These are phyloP conservation scores for Talaromyces nanjingensis DNA, from an alignment of 495 filamentous ascomycete genomes.

Conservation along the genomic window DNA sequence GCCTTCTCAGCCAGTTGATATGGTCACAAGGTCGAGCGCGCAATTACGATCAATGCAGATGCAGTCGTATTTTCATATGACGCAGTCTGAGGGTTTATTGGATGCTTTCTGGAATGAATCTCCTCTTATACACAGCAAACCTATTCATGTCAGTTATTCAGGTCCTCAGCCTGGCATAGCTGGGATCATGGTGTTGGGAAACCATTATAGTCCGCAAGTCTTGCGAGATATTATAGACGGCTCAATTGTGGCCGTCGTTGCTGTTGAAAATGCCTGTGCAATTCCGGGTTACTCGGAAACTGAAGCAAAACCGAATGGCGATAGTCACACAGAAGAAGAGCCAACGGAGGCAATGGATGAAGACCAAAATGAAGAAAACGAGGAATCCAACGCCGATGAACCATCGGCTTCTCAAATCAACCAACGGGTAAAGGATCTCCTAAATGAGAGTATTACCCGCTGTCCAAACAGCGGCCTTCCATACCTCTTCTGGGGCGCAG, in stretches of 20 bases:
- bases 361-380: not conserved
- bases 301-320: not conserved
- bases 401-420: not conserved
- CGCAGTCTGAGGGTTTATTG: constrained; percentile 23
- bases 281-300: constrained; percentile 15
- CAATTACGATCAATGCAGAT: constrained; percentile 74
- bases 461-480: constrained; percentile 31
- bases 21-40: constrained; percentile 56
- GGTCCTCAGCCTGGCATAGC: constrained; percentile 43
- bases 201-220: constrained; percentile 37
- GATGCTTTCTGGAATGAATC: constrained; percentile 39
- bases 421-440: not conserved
- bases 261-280: constrained; percentile 37
- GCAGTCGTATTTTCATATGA: constrained; percentile 69
- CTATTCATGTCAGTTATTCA: constrained; percentile 50
- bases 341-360: constrained; percentile 17
- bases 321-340: constrained; percentile 11
- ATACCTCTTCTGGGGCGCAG: constrained; percentile 33
- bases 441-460: constrained; percentile 22
- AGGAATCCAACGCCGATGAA: not conserved
- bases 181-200: constrained; percentile 47
- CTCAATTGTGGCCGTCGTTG: constrained; percentile 49
- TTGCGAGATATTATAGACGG: constrained; percentile 50
- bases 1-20: constrained; percentile 53
- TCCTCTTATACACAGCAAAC: constrained; percentile 39